Evolutionary conservation across 495 filamentous ascomycete genomes (phyloP).

Genomic region (Penicillium ochrochloron): DNA sequence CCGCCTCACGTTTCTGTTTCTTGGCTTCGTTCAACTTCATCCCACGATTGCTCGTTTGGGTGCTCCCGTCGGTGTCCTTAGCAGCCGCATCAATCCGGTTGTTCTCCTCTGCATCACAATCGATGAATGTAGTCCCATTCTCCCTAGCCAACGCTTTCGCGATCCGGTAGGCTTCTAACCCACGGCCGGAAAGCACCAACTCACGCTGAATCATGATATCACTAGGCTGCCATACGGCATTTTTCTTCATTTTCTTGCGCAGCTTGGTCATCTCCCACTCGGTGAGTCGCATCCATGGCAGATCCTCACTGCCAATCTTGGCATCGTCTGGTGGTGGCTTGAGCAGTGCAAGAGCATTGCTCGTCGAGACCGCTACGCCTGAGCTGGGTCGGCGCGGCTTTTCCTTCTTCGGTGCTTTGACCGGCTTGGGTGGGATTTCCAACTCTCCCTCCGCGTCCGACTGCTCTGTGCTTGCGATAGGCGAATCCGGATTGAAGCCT

Average conservation of each 20-base stretch:
- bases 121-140: constrained; percentile 66
- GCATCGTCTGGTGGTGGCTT: constrained; percentile 80
- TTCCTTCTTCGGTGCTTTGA: constrained; percentile 42
- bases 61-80: too few relatives aligned
- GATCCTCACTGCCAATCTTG: constrained; percentile 70
- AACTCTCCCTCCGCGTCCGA: constrained; percentile 44
- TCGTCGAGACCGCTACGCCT: constrained; percentile 70
- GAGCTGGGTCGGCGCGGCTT: constrained; percentile 51
- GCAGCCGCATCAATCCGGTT: constrained; percentile 38
- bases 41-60: constrained; percentile 70
- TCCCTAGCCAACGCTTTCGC: constrained; percentile 72
- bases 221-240: constrained; percentile 91
- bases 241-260: constrained; percentile 98
- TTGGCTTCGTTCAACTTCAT: constrained; percentile 94
- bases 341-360: constrained; percentile 74
- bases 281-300: constrained; percentile 90
- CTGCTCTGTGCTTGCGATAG: constrained; percentile 52
- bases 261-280: constrained; percentile 89
- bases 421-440: constrained; percentile 19
- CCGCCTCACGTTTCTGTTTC: constrained; percentile 79
- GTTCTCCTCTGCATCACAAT: constrained; percentile 55
- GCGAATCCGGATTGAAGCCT: constrained; percentile 48
- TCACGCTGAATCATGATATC: constrained; percentile 96
- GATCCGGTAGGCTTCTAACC: constrained; percentile 71
- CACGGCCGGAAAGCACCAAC: constrained; percentile 75